phyloP scores from a whole-genome alignment of 2,329 filamentous ascomycete genomes.

The Trichophyton rubrum region DNA sequence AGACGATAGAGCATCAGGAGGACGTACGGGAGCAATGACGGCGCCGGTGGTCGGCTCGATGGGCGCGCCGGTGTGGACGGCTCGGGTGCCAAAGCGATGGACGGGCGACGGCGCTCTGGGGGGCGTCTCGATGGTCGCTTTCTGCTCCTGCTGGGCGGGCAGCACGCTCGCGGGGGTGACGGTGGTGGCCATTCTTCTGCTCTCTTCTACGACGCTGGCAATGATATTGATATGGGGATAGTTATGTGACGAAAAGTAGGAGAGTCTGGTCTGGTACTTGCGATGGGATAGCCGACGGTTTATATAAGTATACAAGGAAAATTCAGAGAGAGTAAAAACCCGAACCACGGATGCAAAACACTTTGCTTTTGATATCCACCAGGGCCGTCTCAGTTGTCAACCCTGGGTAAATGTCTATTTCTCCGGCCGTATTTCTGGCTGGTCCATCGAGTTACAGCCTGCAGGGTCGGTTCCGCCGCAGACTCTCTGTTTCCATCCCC shows the following conservation, averaged over 20 bases:
- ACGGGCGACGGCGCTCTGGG: constrained; percentile 60
- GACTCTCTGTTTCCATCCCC: too few relatives aligned
- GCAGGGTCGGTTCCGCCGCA: too few relatives aligned
- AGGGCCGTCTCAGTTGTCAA: too few relatives aligned
- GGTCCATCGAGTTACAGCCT: too few relatives aligned
- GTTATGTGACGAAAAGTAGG: too few relatives aligned
- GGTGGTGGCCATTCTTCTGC: not conserved
- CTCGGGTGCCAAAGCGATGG: constrained; percentile 79
- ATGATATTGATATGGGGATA: not conserved
- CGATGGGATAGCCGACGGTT: too few relatives aligned
- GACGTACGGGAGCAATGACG: constrained; percentile 66
- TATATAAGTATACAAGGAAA: not conserved
- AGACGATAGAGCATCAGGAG: not conserved
- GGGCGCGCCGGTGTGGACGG: constrained; percentile 84
- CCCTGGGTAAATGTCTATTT: not conserved
- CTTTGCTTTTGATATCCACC: too few relatives aligned
- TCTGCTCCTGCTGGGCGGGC: constrained; percentile 14
- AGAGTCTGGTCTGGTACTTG: too few relatives aligned
- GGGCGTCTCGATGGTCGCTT: constrained; percentile 57
- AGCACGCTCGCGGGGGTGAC: constrained; percentile 4
- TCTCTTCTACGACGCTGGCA: not conserved
- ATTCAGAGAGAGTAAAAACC: not conserved
- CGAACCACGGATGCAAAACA: not conserved
- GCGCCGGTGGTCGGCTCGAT: constrained; percentile 87
- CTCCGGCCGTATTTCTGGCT: not conserved